phyloP scores from a whole-genome alignment of 2,329 filamentous ascomycete species.

The Gaeumannomyces sp. region DNA sequence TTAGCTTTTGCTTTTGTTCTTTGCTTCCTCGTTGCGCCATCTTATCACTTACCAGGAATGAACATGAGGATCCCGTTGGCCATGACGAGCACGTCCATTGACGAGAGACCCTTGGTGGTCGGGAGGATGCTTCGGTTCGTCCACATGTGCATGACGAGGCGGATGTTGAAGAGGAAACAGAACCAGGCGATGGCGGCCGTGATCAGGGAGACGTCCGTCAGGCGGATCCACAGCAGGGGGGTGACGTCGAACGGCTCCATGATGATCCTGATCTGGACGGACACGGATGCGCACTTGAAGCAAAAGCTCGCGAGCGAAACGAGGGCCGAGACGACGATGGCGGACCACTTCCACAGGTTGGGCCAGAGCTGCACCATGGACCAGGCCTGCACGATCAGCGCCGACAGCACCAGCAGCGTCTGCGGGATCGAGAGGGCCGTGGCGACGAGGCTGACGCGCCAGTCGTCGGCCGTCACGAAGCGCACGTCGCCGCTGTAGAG shows the following conservation, averaged over 20 bases:
- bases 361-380: conserved; percentile 46
- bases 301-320: conserved; percentile 22
- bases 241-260: conserved; percentile 15
- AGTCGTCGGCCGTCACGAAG: conserved; percentile 34
- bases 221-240: conserved; percentile 29
- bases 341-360: conserved; percentile 23
- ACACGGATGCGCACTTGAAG: conserved; percentile 28
- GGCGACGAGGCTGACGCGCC: conserved; percentile 29
- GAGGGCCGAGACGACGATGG: conserved; percentile 25
- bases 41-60: conserved; percentile 38
- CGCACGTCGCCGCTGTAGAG: conserved; percentile 49
- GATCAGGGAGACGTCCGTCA: conserved; percentile 27
- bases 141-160: conserved; percentile 42
- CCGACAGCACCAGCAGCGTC: conserved; percentile 37
- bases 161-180: conserved; percentile 48
- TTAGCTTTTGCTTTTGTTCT: background rate
- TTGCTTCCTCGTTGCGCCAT: background rate
- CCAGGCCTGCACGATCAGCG: conserved; percentile 47
- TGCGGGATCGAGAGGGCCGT: conserved; percentile 38
- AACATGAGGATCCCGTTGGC: conserved; percentile 52
- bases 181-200: conserved; percentile 38
- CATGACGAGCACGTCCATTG: conserved; percentile 50
- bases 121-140: conserved; percentile 41
- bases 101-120: conserved; percentile 33
- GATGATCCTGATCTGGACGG: conserved; percentile 30